Evolutionary conservation across 2,329 filamentous ascomycete genomes (phyloP).

Genomic region (Xylaria hypoxylon): DNA sequence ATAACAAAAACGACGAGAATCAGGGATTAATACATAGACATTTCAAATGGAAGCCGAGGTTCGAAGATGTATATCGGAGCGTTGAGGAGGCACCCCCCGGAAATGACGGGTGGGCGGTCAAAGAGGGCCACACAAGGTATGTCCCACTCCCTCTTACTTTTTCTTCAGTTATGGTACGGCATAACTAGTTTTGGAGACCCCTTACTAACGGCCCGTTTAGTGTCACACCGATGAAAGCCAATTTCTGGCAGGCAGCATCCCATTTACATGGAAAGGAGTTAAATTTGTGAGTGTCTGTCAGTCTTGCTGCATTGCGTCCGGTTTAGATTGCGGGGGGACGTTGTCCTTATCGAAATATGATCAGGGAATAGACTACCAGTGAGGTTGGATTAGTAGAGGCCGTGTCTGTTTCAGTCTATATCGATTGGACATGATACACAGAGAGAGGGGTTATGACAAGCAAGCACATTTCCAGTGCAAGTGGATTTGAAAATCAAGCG

Average conservation of each 20-base stretch:
- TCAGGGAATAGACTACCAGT: slow-evolving; percentile 39
- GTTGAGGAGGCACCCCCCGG: slow-evolving; percentile 83
- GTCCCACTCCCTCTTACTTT: slow-evolving; percentile 42
- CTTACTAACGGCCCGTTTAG: slow-evolving; percentile 58
- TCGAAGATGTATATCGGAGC: slow-evolving; percentile 86
- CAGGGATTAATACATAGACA: slow-evolving; percentile 78
- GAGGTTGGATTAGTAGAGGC: background rate
- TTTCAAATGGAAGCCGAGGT: slow-evolving; percentile 94
- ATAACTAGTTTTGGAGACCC: background rate
- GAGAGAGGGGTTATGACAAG: slow-evolving; percentile 10
- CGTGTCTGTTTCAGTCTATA: slow-evolving; percentile 1
- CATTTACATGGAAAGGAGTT: slow-evolving; percentile 77
- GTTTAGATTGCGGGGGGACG: slow-evolving; percentile 37
- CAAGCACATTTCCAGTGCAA: slow-evolving; percentile 16
- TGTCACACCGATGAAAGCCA: slow-evolving; percentile 89
- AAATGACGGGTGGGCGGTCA: slow-evolving; percentile 93
- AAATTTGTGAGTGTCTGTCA: slow-evolving; percentile 77
- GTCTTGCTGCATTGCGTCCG: slow-evolving; percentile 47
- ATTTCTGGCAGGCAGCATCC: slow-evolving; percentile 82
- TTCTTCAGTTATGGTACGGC: background rate
- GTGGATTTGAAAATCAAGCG: slow-evolving; percentile 10
- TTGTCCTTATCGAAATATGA: slow-evolving; percentile 16
- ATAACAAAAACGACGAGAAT: slow-evolving; percentile 50
- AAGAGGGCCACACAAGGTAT: slow-evolving; percentile 86
- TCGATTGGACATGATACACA: slow-evolving; percentile 22